A percentile compares a stretch with the other conserved stretches of the same genome.
Evolutionary conservation across 352 stramenopile species (phyloP).

Genomic region (Phytophthora rubi): DNA sequence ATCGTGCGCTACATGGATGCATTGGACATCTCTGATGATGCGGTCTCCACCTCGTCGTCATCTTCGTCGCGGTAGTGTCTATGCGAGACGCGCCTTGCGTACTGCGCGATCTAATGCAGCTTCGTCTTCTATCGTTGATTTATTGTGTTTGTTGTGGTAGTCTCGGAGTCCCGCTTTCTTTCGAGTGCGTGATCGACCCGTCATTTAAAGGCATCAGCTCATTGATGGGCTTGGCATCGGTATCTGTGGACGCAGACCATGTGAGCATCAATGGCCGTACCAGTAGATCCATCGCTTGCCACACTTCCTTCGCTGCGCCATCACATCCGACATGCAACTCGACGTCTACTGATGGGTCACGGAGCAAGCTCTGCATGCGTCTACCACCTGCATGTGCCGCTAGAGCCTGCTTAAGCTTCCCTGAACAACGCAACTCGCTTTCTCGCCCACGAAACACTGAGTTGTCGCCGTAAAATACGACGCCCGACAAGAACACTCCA

Average conservation of each 20-base stretch:
- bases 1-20: slow-evolving; percentile 83
- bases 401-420: slow-evolving; percentile 40
- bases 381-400: slow-evolving; percentile 29
- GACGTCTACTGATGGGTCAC: slow-evolving; percentile 36
- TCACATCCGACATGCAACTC: slow-evolving; percentile 54
- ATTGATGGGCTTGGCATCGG: background rate
- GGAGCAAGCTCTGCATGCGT: slow-evolving; percentile 36
- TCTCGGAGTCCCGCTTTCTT: slow-evolving; percentile 14
- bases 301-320: slow-evolving; percentile 28
- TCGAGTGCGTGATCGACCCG: background rate
- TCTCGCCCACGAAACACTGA: slow-evolving; percentile 23
- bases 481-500: slow-evolving; percentile 23
- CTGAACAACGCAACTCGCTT: slow-evolving; percentile 26
- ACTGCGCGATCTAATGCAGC: background rate
- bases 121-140: background rate
- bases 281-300: slow-evolving; percentile 31
- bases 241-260: slow-evolving; percentile 5
- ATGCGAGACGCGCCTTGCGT: background rate
- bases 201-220: background rate
- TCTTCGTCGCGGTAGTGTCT: slow-evolving; percentile 32
- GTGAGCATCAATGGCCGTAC: slow-evolving; percentile 10
- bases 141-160: slow-evolving; percentile 2
- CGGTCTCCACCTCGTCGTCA: slow-evolving; percentile 29
- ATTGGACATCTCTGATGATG: slow-evolving; percentile 37
- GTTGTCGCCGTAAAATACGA: slow-evolving; percentile 34